phyloP scores from a whole-genome alignment of 306 rosid genomes.

The Dalbergia oliveri region DNA sequence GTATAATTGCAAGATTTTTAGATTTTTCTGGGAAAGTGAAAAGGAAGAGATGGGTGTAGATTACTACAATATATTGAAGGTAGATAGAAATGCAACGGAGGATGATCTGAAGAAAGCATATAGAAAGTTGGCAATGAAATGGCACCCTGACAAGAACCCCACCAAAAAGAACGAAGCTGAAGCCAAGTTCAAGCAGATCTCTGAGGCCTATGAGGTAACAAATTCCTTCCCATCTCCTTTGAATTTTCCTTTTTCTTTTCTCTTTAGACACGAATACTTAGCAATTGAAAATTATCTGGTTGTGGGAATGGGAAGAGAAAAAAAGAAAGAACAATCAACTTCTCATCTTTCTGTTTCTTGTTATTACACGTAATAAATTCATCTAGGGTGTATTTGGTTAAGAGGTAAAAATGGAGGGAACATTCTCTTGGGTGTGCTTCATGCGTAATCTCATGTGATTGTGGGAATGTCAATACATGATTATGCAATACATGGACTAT shows the following conservation, averaged over 20 bases:
- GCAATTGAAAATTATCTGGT: slow-evolving; percentile 3
- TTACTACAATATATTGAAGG: slow-evolving; percentile 85
- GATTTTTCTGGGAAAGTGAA: background rate
- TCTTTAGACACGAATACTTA: background rate
- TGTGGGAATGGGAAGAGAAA: background rate
- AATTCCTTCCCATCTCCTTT: slow-evolving; percentile 10
- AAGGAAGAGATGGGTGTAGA: slow-evolving; percentile 76
- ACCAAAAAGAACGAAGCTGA: slow-evolving; percentile 88
- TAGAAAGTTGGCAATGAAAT: slow-evolving; percentile 93
- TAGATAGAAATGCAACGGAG: slow-evolving; percentile 75
- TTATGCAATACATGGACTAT: background rate
- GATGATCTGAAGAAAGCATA: slow-evolving; percentile 94
- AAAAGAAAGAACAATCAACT: background rate
- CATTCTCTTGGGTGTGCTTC: too few relatives aligned
- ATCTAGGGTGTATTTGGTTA: too few relatives aligned
- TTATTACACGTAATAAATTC: background rate
- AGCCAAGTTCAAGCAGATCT: slow-evolving; percentile 95
- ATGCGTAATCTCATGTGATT: background rate
- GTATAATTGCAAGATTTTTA: slow-evolving; percentile 17
- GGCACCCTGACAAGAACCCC: slow-evolving; percentile 99
- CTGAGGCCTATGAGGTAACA: slow-evolving; percentile 94
- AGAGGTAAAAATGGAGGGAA: too few relatives aligned
- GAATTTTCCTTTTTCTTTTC: background rate
- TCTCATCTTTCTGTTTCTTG: background rate
- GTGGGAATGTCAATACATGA: background rate